A percentile compares a stretch with the other conserved stretches of the same genome.
These are phyloP conservation scores for Fusarium transvaalense DNA, from an alignment of 2,329 filamentous ascomycete genomes.

Conservation along the genomic window DNA sequence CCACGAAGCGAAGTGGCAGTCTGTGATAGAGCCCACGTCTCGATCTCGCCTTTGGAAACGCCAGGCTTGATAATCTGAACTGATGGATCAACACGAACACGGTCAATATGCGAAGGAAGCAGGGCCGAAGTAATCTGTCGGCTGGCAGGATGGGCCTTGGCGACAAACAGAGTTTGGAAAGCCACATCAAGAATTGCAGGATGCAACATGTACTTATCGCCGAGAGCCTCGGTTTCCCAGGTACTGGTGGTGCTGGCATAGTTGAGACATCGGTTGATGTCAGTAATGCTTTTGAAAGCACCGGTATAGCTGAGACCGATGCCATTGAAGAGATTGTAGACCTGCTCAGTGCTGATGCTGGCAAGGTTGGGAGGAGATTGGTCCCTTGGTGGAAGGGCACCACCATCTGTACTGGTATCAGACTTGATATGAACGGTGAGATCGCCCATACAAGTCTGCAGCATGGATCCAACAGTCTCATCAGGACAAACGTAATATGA, in stretches of 20 bases:
- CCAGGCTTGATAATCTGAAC: neutral
- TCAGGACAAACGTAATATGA: neutral
- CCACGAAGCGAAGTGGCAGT: neutral
- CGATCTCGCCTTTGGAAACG: neutral
- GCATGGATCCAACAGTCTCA: conserved; percentile 3
- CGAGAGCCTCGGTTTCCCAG: neutral
- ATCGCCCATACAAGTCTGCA: conserved; percentile 1
- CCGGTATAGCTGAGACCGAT: conserved; percentile 1
- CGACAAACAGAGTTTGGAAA: neutral
- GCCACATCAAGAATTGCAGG: conserved; percentile 1
- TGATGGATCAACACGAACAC: neutral
- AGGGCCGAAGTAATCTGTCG: neutral
- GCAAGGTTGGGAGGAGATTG: conserved; percentile 1
- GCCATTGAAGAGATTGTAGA: neutral
- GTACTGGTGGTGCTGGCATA: neutral
- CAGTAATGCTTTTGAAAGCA: neutral
- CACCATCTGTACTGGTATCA: neutral
- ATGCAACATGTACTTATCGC: conserved; percentile 1
- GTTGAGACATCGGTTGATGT: neutral
- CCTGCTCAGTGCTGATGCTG: conserved; percentile 1
- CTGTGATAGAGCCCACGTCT: conserved; percentile 2
- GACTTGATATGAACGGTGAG: neutral
- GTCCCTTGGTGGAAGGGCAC: neutral
- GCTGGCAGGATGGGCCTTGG: conserved; percentile 2
- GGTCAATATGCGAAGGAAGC: neutral